Percentiles rank a stretch among this genome's conserved stretches.
Evolutionary conservation across 2,329 filamentous ascomycete genomes (phyloP).

Genomic region (Knufia fluminis): DNA sequence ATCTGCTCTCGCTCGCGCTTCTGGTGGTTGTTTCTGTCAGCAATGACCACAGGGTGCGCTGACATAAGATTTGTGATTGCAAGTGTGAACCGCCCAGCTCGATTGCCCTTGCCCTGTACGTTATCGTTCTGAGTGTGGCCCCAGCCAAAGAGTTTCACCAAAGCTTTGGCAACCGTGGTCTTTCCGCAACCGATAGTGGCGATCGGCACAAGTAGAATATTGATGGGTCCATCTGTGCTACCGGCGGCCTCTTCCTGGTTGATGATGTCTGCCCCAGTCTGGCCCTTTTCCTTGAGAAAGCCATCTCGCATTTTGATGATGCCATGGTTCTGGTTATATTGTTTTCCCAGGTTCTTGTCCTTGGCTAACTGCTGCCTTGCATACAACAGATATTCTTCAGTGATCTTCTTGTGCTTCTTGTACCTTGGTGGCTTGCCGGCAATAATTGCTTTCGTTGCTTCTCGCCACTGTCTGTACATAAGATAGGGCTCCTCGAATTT

Average conservation of each 20-base stretch:
- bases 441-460: slow-evolving; percentile 89
- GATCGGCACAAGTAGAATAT: slow-evolving; percentile 66
- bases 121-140: slow-evolving; percentile 96
- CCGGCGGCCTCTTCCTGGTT: slow-evolving; percentile 53
- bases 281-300: slow-evolving; percentile 71
- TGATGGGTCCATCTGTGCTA: slow-evolving; percentile 6
- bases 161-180: slow-evolving; percentile 77
- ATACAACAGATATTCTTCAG: slow-evolving; percentile 79
- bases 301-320: slow-evolving; percentile 87
- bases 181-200: slow-evolving; percentile 95
- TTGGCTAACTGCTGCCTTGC: slow-evolving; percentile 63
- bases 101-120: slow-evolving; percentile 64
- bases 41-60: slow-evolving; percentile 64
- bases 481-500: slow-evolving; percentile 98
- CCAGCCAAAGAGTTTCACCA: slow-evolving; percentile 78
- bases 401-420: slow-evolving; percentile 83
- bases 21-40: slow-evolving; percentile 91
- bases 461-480: slow-evolving; percentile 98
- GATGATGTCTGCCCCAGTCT: slow-evolving; percentile 84
- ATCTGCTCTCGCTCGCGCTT: slow-evolving; percentile 80
- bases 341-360: slow-evolving; percentile 57
- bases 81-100: slow-evolving; percentile 68
- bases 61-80: slow-evolving; percentile 58
- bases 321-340: slow-evolving; percentile 81
- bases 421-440: slow-evolving; percentile 61